Conservation (phyloP, 495 filamentous ascomycete species). For the Neurospora tetraspora region DNA sequence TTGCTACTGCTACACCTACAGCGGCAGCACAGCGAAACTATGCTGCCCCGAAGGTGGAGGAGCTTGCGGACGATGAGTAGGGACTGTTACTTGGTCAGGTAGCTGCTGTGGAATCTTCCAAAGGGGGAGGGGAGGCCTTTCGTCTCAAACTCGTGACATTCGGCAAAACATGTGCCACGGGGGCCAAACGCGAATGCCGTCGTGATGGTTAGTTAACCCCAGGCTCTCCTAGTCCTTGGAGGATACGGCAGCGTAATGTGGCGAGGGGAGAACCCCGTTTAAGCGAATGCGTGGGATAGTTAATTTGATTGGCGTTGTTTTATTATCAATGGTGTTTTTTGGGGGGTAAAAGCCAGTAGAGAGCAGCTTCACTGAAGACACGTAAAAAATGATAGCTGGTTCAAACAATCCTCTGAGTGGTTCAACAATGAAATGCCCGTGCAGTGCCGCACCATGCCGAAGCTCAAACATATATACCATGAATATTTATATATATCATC, state of each 20-base stretch:
- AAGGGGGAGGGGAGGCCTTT: background rate
- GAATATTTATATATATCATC: background rate
- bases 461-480: background rate
- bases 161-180: background rate
- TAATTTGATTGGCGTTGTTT: background rate
- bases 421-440: background rate
- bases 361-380: background rate
- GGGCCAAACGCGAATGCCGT: background rate
- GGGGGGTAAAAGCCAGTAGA: background rate
- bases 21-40: slow-evolving; percentile 27
- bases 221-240: background rate
- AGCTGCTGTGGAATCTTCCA: background rate
- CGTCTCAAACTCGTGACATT: background rate
- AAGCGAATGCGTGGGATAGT: background rate
- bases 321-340: background rate
- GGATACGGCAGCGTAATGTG: background rate
- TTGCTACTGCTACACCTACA: slow-evolving; percentile 33
- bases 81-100: background rate
- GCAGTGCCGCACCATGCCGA: background rate
- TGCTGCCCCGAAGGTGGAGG: slow-evolving; percentile 54
- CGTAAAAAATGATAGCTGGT: background rate
- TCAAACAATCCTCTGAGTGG: background rate
- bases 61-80: slow-evolving; percentile 50
- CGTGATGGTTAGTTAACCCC: background rate
- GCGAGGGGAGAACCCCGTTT: background rate